These are phyloP conservation scores for Hysterium pulicare DNA, from an alignment of 2,329 filamentous ascomycete species.

Conservation along the genomic window DNA sequence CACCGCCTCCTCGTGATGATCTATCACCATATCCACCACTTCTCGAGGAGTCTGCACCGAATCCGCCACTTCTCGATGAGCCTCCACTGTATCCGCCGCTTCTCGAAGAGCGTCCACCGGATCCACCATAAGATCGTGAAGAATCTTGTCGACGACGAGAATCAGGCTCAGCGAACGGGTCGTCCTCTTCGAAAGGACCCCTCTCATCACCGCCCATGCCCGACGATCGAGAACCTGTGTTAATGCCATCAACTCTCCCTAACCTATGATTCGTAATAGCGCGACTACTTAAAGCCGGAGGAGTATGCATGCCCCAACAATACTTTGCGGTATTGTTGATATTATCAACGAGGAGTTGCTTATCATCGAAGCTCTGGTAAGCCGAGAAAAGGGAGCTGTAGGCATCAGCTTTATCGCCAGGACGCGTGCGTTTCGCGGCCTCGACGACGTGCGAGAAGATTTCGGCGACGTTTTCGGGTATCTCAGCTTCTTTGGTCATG, in stretches of 20 bases:
- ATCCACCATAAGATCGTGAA: constrained; percentile 4
- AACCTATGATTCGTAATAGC: constrained; percentile 10
- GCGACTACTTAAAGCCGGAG: constrained; percentile 35
- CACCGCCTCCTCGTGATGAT: constrained; percentile 3
- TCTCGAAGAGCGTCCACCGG: too few relatives aligned
- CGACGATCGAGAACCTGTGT: constrained; percentile 5
- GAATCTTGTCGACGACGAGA: constrained; percentile 7
- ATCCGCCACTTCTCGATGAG: constrained; percentile 10
- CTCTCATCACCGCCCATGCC: too few relatives aligned
- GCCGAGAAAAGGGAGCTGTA: constrained; percentile 60
- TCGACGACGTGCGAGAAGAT: constrained; percentile 45
- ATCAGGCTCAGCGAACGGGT: constrained; percentile 2
- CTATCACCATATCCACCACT: constrained; percentile 11
- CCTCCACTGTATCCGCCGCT: constrained; percentile 9
- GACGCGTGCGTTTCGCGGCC: constrained; percentile 45
- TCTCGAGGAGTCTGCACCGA: constrained; percentile 3
- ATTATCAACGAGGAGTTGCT: constrained; percentile 40
- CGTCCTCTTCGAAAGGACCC: constrained; percentile 7
- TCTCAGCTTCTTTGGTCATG: constrained; percentile 39
- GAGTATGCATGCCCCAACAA: constrained; percentile 46
- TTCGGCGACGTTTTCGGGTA: constrained; percentile 41
- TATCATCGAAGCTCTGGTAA: constrained; percentile 42
- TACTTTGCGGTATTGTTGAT: constrained; percentile 45
- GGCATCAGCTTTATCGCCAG: constrained; percentile 42
- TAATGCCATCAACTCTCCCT: constrained; percentile 27